These are phyloP conservation scores for Leucoagaricus sp. DNA, from an alignment of 1,284 basidiomycete genomes.

Conservation along the genomic window DNA sequence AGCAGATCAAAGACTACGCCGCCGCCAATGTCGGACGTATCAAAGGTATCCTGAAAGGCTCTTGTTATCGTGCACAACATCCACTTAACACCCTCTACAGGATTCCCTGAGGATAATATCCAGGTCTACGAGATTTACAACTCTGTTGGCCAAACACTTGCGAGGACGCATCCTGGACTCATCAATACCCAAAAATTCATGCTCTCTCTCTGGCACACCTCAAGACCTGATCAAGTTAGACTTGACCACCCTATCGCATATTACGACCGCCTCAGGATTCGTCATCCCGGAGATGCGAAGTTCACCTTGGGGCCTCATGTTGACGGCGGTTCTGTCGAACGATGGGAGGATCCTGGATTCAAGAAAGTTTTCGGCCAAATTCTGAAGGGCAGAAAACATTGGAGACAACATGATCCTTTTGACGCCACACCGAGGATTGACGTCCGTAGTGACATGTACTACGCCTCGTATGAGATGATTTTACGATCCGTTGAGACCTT, in stretches of 20 bases:
- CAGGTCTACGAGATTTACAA: conserved; percentile 74
- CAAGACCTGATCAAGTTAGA: conserved; percentile 54
- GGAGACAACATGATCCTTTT: conserved; percentile 74
- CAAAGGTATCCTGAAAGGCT: conserved; percentile 38
- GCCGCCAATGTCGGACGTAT: conserved; percentile 48
- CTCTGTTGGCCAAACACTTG: conserved; percentile 59
- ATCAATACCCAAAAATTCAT: conserved; percentile 62
- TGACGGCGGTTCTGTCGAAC: conserved; percentile 69
- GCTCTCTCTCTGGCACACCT: conserved; percentile 59
- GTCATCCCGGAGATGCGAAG: conserved; percentile 74
- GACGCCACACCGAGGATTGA: conserved; percentile 29
- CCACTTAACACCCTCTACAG: conserved; percentile 31
- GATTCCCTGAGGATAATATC: conserved; percentile 57
- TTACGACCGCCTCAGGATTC: conserved; percentile 82
- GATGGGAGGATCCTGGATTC: conserved; percentile 82
- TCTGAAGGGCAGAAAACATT: conserved; percentile 55
- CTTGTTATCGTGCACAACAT: background rate
- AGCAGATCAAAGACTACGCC: conserved; percentile 55
- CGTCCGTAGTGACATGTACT: conserved; percentile 8
- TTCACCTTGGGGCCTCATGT: conserved; percentile 74
- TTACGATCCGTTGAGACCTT: background rate
- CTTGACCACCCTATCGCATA: conserved; percentile 72
- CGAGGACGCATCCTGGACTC: conserved; percentile 74
- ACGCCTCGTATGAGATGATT: background rate
- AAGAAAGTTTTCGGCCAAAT: conserved; percentile 68